phyloP scores from a whole-genome alignment of 2,329 filamentous ascomycete species.

The Ophiostoma ulmi region DNA sequence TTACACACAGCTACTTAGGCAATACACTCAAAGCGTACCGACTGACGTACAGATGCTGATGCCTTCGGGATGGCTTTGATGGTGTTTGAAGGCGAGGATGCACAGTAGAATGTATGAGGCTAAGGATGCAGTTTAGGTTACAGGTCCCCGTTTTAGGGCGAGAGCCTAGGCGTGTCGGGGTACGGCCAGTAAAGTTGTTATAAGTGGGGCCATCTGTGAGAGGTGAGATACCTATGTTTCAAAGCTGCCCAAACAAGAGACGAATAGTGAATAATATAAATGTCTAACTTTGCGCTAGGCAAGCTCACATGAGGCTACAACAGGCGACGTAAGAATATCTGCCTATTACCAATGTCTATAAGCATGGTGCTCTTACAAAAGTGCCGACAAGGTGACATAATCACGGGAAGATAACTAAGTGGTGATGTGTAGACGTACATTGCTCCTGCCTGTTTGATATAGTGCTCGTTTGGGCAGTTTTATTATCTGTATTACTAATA shows the following conservation, averaged over 20 bases:
- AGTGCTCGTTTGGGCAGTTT: neutral
- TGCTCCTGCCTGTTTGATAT: neutral
- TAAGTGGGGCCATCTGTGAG: neutral
- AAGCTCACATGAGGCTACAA: neutral
- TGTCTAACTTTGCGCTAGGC: neutral
- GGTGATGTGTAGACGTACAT: neutral
- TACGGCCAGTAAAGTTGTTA: neutral
- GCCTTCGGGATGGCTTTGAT: neutral
- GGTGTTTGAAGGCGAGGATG: neutral
- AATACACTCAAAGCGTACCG: neutral
- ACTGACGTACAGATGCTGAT: neutral
- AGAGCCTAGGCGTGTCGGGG: neutral
- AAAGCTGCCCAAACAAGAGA: neutral
- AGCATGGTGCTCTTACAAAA: neutral
- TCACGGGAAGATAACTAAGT: neutral
- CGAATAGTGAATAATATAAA: neutral
- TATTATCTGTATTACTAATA: neutral
- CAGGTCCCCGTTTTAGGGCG: neutral
- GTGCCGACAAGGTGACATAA: neutral
- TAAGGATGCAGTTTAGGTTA: neutral
- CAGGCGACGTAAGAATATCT: slow-evolving; percentile 7
- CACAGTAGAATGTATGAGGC: neutral
- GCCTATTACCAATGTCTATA: neutral
- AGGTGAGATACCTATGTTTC: neutral
- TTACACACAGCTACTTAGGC: neutral